Percentiles rank a stretch among this genome's conserved stretches.
Conservation (phyloP, 768 basidiomycete species). For the Suillus occidentalis region DNA sequence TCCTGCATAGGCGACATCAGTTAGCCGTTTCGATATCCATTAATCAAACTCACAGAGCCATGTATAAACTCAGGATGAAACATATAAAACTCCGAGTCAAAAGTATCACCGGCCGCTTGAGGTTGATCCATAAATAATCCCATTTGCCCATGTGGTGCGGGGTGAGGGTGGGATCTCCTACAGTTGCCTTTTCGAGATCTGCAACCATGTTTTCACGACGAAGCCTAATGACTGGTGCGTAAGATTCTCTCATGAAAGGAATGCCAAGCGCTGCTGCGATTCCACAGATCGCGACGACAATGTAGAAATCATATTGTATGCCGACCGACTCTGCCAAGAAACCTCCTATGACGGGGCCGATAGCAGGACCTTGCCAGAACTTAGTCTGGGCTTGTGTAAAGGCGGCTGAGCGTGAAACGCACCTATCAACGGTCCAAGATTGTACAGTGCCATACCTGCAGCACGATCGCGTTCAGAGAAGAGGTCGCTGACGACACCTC, state of each 20-base stretch:
- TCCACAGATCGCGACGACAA: not conserved
- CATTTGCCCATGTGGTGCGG: constrained; percentile 24
- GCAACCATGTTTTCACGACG: constrained; percentile 37
- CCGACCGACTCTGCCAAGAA: not conserved
- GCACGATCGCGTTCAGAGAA: constrained; percentile 51
- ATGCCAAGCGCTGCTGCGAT: constrained; percentile 24
- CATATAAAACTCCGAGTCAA: constrained; percentile 64
- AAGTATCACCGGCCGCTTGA: constrained; percentile 55
- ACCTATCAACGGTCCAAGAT: constrained; percentile 63
- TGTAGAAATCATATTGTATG: not conserved
- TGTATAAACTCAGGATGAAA: constrained; percentile 70
- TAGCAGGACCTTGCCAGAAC: constrained; percentile 41
- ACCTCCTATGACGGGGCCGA: constrained; percentile 29
- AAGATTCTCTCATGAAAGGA: constrained; percentile 69
- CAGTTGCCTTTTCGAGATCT: constrained; percentile 47
- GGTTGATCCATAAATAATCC: constrained; percentile 48
- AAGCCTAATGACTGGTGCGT: constrained; percentile 65
- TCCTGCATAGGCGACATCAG: constrained; percentile 31
- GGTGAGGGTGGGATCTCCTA: constrained; percentile 29
- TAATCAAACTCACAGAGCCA: constrained; percentile 60
- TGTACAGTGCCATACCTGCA: constrained; percentile 70
- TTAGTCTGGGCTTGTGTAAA: constrained; percentile 21
- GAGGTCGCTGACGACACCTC: constrained; percentile 64
- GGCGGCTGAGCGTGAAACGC: not conserved
- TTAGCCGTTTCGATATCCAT: not conserved